Percentiles rank a stretch among this genome's conserved stretches.
These are phyloP conservation scores for Termitomyces sp. DNA, from an alignment of 768 basidiomycete genomes.

Conservation along the genomic window DNA sequence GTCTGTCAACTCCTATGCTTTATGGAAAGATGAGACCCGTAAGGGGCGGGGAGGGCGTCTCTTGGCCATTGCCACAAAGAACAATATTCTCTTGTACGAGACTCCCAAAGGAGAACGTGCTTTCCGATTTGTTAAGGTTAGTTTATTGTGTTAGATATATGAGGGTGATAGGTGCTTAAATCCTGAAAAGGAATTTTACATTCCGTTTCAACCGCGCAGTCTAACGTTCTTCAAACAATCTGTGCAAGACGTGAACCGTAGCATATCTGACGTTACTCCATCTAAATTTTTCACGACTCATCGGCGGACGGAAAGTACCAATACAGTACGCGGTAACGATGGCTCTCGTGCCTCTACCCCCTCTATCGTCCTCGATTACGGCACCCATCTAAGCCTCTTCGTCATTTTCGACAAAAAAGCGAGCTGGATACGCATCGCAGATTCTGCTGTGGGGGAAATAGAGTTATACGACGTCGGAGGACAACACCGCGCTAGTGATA, in stretches of 20 bases:
- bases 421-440: constrained; percentile 75
- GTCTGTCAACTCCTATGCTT: constrained; percentile 63
- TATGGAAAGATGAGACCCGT: constrained; percentile 62
- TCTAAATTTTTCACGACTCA: constrained; percentile 33
- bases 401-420: constrained; percentile 88
- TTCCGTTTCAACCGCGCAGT: constrained; percentile 64
- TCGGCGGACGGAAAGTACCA: constrained; percentile 40
- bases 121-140: constrained; percentile 79
- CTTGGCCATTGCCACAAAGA: constrained; percentile 76
- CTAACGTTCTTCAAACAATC: constrained; percentile 71
- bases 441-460: constrained; percentile 79
- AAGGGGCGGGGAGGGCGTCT: constrained; percentile 46
- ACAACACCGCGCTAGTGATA: constrained; percentile 23
- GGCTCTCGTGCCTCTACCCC: constrained; percentile 28
- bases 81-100: constrained; percentile 73
- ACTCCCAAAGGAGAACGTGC: constrained; percentile 81
- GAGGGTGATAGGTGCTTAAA: not conserved
- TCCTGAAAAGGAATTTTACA: constrained; percentile 74
- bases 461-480: constrained; percentile 51
- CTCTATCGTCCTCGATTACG: constrained; percentile 46
- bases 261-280: constrained; percentile 38
- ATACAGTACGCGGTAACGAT: constrained; percentile 33
- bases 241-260: constrained; percentile 51
- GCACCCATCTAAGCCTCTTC: constrained; percentile 76
- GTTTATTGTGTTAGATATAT: constrained; percentile 5